Evolutionary conservation across 257 asterid genomes (phyloP).

Genomic region (Fraxinus excelsior): DNA sequence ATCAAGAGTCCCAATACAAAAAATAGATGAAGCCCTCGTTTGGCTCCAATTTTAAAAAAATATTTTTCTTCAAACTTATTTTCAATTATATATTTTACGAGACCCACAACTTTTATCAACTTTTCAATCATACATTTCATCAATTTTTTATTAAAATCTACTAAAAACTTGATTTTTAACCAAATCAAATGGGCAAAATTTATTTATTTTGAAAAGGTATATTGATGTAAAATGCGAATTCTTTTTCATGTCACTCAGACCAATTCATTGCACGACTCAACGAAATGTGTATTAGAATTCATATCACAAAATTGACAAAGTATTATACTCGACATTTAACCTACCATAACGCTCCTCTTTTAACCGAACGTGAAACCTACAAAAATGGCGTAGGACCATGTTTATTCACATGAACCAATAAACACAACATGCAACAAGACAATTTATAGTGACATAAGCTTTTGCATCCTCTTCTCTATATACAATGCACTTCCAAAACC

Average conservation of each 20-base stretch:
- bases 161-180: no score
- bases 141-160: no score
- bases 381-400: not conserved
- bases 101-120: no score
- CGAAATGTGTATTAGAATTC: not conserved
- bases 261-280: not conserved
- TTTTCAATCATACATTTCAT: no score
- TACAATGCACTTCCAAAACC: conserved; percentile 5
- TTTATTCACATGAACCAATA: not conserved
- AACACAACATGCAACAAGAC: not conserved
- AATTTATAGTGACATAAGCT: conserved; percentile 11
- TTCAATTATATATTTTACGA: no score
- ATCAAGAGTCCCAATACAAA: no score
- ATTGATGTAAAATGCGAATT: not conserved
- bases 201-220: not conserved
- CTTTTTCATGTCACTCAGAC: not conserved
- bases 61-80: no score
- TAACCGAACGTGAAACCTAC: not conserved
- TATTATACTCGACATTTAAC: not conserved
- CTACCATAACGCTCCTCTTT: not conserved
- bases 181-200: no score
- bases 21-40: no score
- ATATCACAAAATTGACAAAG: not conserved
- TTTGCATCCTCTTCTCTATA: conserved; percentile 16
- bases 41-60: no score